phyloP scores from a whole-genome alignment of 1,139 yeast genomes.

The Chernovozyma sophiae-reginae region DNA sequence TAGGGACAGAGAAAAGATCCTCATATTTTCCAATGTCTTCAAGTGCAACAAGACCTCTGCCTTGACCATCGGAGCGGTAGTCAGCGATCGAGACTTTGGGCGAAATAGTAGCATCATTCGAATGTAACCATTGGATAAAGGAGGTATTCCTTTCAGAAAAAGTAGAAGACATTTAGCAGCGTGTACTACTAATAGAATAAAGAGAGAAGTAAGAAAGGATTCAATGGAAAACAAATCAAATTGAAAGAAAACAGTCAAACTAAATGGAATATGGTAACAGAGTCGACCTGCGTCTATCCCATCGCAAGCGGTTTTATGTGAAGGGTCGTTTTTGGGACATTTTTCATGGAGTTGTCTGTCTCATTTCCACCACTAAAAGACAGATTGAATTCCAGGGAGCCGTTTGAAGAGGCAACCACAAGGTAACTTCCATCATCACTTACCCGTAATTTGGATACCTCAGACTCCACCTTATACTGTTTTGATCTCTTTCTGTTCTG shows the following conservation, averaged over 20 bases:
- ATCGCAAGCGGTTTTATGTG: no score
- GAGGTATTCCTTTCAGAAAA: constrained; percentile 2
- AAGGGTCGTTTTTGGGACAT: no score
- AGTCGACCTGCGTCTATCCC: no score
- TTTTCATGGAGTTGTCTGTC: no score
- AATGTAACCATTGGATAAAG: constrained; percentile 53
- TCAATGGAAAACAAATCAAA: no score
- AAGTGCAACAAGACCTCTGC: constrained; percentile 71
- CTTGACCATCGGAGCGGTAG: constrained; percentile 55
- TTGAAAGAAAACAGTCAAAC: no score
- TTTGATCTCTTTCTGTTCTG: constrained; percentile 56
- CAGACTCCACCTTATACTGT: constrained; percentile 33
- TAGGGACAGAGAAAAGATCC: constrained; percentile 64
- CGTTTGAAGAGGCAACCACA: constrained; percentile 44
- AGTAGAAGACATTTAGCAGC: neutral
- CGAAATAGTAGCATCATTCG: constrained; percentile 45
- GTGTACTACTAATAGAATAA: no score
- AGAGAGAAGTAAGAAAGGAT: no score
- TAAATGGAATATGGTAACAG: no score
- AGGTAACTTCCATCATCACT: constrained; percentile 28
- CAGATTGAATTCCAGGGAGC: no score
- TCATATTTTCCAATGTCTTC: constrained; percentile 59
- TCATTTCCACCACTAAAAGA: no score
- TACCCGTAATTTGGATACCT: constrained; percentile 49
- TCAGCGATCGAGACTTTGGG: constrained; percentile 59